Evolutionary conservation across 306 rosid species (phyloP).

Genomic region (Elaeagnus macrophylla): DNA sequence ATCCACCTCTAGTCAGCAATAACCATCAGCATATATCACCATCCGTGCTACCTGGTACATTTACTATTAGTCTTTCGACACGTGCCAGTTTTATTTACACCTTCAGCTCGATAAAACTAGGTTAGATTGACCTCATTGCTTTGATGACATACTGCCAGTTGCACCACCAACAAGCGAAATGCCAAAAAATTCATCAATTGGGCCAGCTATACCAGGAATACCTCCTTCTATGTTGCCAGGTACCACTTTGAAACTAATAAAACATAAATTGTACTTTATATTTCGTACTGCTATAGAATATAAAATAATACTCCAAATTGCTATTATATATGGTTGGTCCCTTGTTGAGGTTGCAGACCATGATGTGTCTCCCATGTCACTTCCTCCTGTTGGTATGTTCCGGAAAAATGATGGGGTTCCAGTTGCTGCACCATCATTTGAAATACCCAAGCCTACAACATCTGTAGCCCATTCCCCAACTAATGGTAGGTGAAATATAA

Average conservation of each 20-base stretch:
- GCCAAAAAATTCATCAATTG: conserved; percentile 40
- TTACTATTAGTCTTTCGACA: not conserved
- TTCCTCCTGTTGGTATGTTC: conserved; percentile 34
- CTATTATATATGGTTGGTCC: conserved; percentile 6
- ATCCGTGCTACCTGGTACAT: conserved; percentile 25
- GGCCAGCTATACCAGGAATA: conserved; percentile 32
- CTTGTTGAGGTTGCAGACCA: conserved; percentile 45
- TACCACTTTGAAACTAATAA: conserved; percentile 13
- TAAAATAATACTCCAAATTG: not conserved
- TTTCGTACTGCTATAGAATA: not conserved
- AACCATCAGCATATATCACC: conserved; percentile 23
- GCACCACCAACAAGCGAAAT: conserved; percentile 32
- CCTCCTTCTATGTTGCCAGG: conserved; percentile 48
- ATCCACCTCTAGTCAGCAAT: conserved; percentile 18
- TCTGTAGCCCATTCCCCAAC: conserved; percentile 31
- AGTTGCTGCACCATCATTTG: conserved; percentile 33
- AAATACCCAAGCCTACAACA: conserved; percentile 35
- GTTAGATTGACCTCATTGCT: conserved; percentile 16
- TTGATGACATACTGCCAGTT: conserved; percentile 30
- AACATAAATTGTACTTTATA: not conserved
- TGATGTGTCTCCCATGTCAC: conserved; percentile 42
- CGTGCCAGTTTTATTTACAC: too few species aligned
- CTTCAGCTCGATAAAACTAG: not conserved
- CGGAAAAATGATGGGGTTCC: conserved; percentile 32
- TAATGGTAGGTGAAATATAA: conserved; percentile 30